phyloP scores from a whole-genome alignment of 2,329 filamentous ascomycete genomes.

The Aspergillus sp. region DNA sequence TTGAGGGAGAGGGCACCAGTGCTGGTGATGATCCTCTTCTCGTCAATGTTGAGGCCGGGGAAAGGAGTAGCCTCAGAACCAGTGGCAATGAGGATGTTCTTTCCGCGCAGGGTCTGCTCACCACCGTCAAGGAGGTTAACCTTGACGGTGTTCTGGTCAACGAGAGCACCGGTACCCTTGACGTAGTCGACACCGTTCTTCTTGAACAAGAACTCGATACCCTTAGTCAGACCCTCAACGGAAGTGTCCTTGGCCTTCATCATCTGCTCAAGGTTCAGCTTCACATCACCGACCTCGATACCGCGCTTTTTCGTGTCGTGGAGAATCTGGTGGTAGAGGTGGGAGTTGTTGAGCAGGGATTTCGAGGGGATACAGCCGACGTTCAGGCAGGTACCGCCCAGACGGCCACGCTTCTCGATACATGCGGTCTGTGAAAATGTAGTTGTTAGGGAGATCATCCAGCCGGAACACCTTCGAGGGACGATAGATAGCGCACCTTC shows the following conservation, averaged over 20 bases:
- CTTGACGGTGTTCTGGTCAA: constrained; percentile 86
- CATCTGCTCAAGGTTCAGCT: constrained; percentile 90
- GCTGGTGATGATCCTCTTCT: constrained; percentile 96
- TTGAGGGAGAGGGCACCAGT: constrained; percentile 89
- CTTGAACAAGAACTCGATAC: constrained; percentile 97
- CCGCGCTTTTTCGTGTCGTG: constrained; percentile 97
- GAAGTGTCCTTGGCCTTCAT: constrained; percentile 99
- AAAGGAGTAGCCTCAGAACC: constrained; percentile 95
- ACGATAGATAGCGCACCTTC: constrained; percentile 65
- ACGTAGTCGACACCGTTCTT: constrained; percentile 99
- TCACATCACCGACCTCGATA: constrained; percentile 96
- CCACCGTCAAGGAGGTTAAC: constrained; percentile 89
- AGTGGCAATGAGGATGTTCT: constrained; percentile 98
- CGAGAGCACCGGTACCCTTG: constrained; percentile 87
- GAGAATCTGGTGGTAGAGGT: constrained; percentile 94
- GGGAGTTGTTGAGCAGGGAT: constrained; percentile 98
- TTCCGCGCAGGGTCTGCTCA: constrained; percentile 80
- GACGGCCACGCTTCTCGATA: constrained; percentile 94
- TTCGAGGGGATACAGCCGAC: constrained; percentile 99
- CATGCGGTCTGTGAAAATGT: constrained; percentile 71
- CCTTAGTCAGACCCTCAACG: constrained; percentile 86
- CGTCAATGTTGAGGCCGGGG: constrained; percentile 91
- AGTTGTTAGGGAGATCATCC: constrained; percentile 17
- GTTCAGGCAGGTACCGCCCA: constrained; percentile 97
- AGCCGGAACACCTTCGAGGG: constrained; percentile 4